Evolutionary conservation across 2,329 filamentous ascomycete genomes (phyloP).

Genomic region (Zymoseptoria ardabiliae): DNA sequence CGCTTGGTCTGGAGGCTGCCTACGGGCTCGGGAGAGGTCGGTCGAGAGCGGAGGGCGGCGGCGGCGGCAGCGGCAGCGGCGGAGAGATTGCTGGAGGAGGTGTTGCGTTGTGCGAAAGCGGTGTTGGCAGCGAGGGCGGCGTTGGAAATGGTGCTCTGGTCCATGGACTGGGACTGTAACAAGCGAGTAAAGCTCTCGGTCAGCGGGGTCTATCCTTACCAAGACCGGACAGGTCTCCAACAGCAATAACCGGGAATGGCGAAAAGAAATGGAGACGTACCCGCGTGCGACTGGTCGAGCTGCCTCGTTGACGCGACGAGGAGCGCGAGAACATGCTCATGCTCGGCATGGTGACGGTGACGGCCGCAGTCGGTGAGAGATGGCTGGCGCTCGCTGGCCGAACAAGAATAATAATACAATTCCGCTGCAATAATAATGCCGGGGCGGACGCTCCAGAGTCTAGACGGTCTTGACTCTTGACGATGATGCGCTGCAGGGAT

Average conservation of each 20-base stretch:
- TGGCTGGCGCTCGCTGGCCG: no score
- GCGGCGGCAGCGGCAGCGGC: constrained; percentile 80
- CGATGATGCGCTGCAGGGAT: background rate
- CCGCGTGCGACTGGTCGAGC: constrained; percentile 10
- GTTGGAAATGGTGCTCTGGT: constrained; percentile 63
- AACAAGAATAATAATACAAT: no score
- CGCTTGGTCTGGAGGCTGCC: constrained; percentile 83
- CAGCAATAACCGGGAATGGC: background rate
- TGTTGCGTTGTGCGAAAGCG: constrained; percentile 61
- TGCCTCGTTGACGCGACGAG: constrained; percentile 13
- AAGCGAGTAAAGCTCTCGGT: constrained; percentile 1
- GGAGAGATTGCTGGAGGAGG: constrained; percentile 62
- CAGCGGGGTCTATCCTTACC: background rate
- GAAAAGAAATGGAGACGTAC: background rate
- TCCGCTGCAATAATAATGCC: background rate
- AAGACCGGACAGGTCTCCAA: background rate
- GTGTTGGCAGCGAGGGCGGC: constrained; percentile 67
- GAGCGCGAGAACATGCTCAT: constrained; percentile 3
- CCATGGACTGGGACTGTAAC: constrained; percentile 29
- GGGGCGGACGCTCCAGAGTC: background rate
- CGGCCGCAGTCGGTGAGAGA: no score
- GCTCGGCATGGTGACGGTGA: constrained; percentile 7
- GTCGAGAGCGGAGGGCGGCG: constrained; percentile 70
- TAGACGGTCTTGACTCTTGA: background rate
- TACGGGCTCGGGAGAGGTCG: constrained; percentile 70